phyloP scores from a whole-genome alignment of 257 asterid species.

The Linderniella brevidens region DNA sequence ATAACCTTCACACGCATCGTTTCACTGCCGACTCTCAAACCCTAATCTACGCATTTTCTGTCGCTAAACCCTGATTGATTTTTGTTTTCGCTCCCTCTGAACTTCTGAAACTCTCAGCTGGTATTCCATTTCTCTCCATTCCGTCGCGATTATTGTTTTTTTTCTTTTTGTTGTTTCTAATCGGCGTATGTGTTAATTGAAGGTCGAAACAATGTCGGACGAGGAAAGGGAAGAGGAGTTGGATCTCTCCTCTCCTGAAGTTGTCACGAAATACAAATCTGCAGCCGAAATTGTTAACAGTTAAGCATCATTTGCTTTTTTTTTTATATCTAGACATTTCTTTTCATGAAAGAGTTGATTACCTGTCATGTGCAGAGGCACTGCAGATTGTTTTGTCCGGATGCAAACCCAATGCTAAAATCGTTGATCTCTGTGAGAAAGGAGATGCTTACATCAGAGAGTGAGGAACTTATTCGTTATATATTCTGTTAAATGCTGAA shows the following conservation, averaged over 20 bases:
- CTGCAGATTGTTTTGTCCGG: conserved; percentile 54
- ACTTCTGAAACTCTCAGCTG: no score
- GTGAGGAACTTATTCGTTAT: conserved; percentile 20
- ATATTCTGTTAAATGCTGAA: neutral
- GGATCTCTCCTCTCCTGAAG: conserved; percentile 81
- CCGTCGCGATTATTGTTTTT: no score
- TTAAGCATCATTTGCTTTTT: conserved; percentile 9
- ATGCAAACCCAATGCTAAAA: conserved; percentile 48
- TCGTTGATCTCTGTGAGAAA: conserved; percentile 67
- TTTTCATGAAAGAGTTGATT: neutral
- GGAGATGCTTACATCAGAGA: conserved; percentile 64
- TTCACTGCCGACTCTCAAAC: no score
- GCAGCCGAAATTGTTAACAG: conserved; percentile 87
- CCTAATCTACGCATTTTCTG: no score
- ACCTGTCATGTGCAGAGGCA: conserved; percentile 45
- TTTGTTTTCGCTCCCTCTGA: no score
- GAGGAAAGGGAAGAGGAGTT: conserved; percentile 88
- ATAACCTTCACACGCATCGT: no score
- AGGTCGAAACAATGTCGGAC: conserved; percentile 48
- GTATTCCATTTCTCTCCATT: no score
- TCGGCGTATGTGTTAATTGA: conserved; percentile 5
- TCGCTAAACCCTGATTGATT: no score
- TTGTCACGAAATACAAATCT: conserved; percentile 69
- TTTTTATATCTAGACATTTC: neutral
- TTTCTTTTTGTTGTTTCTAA: no score